Conservation (phyloP, 2,329 filamentous ascomycete genomes). For the Ustulina deusta region DNA sequence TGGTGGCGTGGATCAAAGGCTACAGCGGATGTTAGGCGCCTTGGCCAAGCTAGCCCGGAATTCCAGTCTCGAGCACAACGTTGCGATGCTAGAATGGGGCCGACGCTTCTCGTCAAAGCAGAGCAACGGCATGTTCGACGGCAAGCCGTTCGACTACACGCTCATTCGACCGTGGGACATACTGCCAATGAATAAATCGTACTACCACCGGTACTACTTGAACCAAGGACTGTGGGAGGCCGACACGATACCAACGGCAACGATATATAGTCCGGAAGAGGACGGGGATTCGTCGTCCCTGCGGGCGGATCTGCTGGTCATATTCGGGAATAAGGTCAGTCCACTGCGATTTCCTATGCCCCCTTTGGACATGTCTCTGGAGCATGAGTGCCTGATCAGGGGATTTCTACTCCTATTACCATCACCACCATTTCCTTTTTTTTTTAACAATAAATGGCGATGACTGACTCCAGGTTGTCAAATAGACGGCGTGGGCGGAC, state of each 20-base stretch:
- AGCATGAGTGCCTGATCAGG: background rate
- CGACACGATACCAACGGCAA: constrained; percentile 44
- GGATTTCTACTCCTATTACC: background rate
- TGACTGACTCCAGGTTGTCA: background rate
- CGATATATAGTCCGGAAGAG: constrained; percentile 40
- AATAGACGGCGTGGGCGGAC: constrained; percentile 42
- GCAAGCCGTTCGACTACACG: constrained; percentile 48
- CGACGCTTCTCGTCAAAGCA: constrained; percentile 43
- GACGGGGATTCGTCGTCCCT: constrained; percentile 42
- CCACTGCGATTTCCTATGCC: too few relatives aligned
- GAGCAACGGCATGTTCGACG: constrained; percentile 46
- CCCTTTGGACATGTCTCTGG: background rate
- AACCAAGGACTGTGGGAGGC: constrained; percentile 45
- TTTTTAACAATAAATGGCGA: too few relatives aligned
- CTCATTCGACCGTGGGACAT: constrained; percentile 49
- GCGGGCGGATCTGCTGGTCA: constrained; percentile 46
- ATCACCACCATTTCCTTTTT: too few relatives aligned
- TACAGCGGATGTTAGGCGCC: constrained; percentile 41
- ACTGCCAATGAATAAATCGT: constrained; percentile 42
- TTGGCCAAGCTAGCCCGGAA: constrained; percentile 43
- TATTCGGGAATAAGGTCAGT: constrained; percentile 43
- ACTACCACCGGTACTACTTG: constrained; percentile 47
- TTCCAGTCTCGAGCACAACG: constrained; percentile 41
- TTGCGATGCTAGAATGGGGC: constrained; percentile 44
- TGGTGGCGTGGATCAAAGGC: constrained; percentile 39